These are phyloP conservation scores for Arxiozyma heterogenica DNA, from an alignment of 1,139 yeast species.

Conservation along the genomic window DNA sequence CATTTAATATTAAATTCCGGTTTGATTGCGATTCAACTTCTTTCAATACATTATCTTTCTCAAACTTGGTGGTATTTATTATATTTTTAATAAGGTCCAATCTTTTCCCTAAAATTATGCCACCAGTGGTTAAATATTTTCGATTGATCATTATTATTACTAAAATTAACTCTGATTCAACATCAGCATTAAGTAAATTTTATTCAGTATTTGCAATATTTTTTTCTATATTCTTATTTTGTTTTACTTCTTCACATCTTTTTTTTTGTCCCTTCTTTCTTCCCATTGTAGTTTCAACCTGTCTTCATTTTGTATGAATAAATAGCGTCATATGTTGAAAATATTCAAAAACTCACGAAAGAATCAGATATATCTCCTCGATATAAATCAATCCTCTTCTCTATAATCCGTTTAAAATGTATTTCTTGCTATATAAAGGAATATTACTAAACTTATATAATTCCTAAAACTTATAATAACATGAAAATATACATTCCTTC, in stretches of 20 bases:
- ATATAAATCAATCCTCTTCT: background rate
- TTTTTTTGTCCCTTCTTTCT: background rate
- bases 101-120: background rate
- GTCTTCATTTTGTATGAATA: background rate
- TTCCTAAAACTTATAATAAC: background rate
- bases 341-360: too few relatives aligned
- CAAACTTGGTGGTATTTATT: background rate
- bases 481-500: too few relatives aligned
- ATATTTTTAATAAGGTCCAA: background rate
- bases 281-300: too few relatives aligned
- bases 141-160: background rate
- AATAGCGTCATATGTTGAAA: too few relatives aligned
- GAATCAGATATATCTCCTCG: background rate
- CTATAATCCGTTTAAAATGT: background rate
- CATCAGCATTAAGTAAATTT: too few relatives aligned
- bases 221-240: too few relatives aligned
- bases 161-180: background rate
- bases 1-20: background rate
- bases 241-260: background rate
- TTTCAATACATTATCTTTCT: background rate
- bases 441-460: background rate
- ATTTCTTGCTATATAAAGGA: background rate
- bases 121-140: background rate
- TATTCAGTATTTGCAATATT: background rate
- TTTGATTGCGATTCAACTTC: background rate